Conservation (phyloP, 768 basidiomycete species). For the Rhizopogon vesiculosus region DNA sequence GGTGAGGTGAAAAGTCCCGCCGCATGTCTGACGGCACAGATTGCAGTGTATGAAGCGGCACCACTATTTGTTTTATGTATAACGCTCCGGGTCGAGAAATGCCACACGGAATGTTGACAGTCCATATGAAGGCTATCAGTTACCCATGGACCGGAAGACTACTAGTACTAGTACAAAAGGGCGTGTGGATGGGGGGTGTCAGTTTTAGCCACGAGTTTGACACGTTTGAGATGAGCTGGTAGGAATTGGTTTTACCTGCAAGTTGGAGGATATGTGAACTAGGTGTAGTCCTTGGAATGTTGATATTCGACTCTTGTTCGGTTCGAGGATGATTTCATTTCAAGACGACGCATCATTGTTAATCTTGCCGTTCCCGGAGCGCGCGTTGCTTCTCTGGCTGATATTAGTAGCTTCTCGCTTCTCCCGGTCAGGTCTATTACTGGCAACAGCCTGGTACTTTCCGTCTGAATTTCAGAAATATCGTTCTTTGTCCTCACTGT, state of each 20-base stretch:
- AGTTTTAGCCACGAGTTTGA: background rate
- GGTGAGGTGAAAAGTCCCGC: background rate
- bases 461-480: conserved; percentile 4
- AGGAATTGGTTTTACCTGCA: no score
- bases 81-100: background rate
- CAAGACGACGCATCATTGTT: background rate
- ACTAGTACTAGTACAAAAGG: background rate
- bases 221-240: background rate
- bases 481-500: background rate
- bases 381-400: conserved; percentile 20
- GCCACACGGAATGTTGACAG: background rate
- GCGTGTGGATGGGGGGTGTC: background rate
- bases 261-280: no score
- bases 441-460: conserved; percentile 7
- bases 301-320: background rate
- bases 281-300: background rate
- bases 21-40: background rate
- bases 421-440: conserved; percentile 6
- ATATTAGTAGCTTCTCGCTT: conserved; percentile 1
- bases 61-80: background rate
- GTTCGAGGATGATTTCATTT: background rate
- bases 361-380: conserved; percentile 5
- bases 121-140: background rate
- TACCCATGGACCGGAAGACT: background rate
- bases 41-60: background rate